phyloP scores from a whole-genome alignment of 2,329 filamentous ascomycete genomes.

The Colletotrichum lupini region DNA sequence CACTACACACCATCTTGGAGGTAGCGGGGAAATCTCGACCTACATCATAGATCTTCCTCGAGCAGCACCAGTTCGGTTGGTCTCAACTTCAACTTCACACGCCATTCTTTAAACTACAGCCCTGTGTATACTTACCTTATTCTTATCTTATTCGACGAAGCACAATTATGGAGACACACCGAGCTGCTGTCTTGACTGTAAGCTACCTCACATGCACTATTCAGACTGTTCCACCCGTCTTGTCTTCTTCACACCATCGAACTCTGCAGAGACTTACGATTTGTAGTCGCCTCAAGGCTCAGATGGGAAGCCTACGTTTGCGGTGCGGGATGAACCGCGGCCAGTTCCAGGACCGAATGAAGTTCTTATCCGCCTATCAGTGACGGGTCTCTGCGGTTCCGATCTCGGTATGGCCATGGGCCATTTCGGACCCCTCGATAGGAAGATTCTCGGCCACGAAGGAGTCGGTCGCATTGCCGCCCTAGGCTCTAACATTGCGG shows the following conservation, averaged over 20 bases:
- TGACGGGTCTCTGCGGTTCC: constrained; percentile 52
- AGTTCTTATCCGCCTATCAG: constrained; percentile 47
- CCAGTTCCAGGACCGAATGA: constrained; percentile 37
- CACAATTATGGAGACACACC: not conserved
- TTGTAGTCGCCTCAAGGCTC: constrained; percentile 5
- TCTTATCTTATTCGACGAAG: not conserved
- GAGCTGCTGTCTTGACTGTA: not conserved
- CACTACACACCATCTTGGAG: not conserved
- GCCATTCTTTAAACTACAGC: not conserved
- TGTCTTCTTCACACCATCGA: not conserved
- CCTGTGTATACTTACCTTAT: not conserved
- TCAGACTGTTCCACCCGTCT: not conserved
- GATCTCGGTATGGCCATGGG: constrained; percentile 51
- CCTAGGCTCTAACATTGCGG: constrained; percentile 47
- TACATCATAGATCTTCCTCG: not conserved
- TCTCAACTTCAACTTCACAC: not conserved
- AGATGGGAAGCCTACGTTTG: constrained; percentile 7
- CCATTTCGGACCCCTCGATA: constrained; percentile 46
- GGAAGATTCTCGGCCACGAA: constrained; percentile 55
- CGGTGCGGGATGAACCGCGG: constrained; percentile 15
- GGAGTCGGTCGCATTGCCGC: constrained; percentile 53
- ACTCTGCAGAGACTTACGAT: not conserved
- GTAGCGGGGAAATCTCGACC: not conserved
- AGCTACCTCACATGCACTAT: not conserved
- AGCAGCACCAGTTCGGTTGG: not conserved